Conservation (phyloP, 2,329 filamentous ascomycete species). For the Colletotrichum endophyticum region DNA sequence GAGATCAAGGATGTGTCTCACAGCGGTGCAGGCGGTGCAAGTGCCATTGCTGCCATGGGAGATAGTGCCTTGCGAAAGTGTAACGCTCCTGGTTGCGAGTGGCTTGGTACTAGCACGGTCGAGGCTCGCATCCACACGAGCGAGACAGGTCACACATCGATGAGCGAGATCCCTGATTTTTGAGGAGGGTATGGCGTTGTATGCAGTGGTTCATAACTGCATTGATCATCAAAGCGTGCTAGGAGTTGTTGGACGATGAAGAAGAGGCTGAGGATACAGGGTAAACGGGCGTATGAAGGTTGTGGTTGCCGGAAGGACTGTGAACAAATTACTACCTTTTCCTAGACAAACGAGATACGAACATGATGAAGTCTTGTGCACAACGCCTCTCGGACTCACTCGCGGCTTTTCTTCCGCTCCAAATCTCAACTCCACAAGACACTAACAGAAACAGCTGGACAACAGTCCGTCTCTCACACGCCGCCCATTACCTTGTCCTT, state of each 20-base stretch:
- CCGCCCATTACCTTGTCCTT: constrained; percentile 24
- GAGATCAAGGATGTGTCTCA: constrained; percentile 71
- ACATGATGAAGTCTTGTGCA: not conserved
- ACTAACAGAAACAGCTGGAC: not conserved
- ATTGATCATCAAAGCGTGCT: not conserved
- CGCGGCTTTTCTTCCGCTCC: not conserved
- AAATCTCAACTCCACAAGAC: not conserved
- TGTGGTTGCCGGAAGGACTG: not conserved
- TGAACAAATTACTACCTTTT: not conserved
- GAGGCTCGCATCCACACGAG: constrained; percentile 62
- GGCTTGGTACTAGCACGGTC: constrained; percentile 69
- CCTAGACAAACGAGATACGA: not conserved
- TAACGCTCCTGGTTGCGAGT: constrained; percentile 65
- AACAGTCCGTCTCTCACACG: constrained; percentile 23
- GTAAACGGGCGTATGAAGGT: not conserved
- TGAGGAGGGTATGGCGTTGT: constrained; percentile 12
- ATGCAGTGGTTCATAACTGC: not conserved
- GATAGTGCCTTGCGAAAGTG: constrained; percentile 76
- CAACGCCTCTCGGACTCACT: not conserved
- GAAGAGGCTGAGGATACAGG: not conserved
- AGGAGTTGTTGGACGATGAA: not conserved
- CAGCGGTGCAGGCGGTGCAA: not conserved
- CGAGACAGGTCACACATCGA: constrained; percentile 62
- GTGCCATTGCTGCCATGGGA: not conserved
- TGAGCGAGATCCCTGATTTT: constrained; percentile 41